Evolutionary conservation across 75 land plant species (phyloP).

Genomic region (Isoetes taiwanensis): DNA sequence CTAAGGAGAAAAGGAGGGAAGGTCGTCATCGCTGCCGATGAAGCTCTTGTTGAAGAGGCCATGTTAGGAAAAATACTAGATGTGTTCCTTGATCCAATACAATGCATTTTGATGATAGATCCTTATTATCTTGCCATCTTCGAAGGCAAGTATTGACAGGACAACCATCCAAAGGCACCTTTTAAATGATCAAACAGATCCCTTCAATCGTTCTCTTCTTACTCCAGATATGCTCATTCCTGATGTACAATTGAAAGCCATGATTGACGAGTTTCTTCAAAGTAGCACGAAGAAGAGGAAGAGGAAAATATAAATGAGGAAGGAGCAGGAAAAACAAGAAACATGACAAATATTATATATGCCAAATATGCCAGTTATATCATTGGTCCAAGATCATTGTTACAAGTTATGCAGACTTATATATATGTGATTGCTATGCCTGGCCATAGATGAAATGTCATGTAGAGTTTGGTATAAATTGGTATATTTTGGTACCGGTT

Average conservation of each 20-base stretch:
- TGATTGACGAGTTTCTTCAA: slow-evolving; percentile 2
- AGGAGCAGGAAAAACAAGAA: too few species aligned
- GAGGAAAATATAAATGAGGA: too few species aligned
- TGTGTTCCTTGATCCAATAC: slow-evolving; percentile 5
- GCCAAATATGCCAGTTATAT: too few species aligned
- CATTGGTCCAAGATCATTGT: too few species aligned
- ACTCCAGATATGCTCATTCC: slow-evolving; percentile 1
- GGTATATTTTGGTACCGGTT: too few species aligned
- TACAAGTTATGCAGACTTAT: too few species aligned
- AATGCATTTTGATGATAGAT: slow-evolving; percentile 4
- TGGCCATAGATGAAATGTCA: too few species aligned
- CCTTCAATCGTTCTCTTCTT: slow-evolving; percentile 2
- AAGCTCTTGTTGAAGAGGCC: neutral
- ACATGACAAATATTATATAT: too few species aligned
- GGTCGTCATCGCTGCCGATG: neutral
- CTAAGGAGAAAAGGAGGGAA: neutral
- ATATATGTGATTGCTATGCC: too few species aligned
- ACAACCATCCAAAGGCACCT: neutral
- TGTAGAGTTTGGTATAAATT: too few species aligned
- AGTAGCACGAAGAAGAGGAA: too few species aligned
- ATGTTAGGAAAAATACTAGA: neutral
- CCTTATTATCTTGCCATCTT: slow-evolving; percentile 3
- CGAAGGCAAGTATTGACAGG: neutral
- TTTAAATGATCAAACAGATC: slow-evolving; percentile 3
- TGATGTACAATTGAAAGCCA: neutral